Conservation (phyloP, 441 rosid species). For the Aleurites moluccanus region DNA sequence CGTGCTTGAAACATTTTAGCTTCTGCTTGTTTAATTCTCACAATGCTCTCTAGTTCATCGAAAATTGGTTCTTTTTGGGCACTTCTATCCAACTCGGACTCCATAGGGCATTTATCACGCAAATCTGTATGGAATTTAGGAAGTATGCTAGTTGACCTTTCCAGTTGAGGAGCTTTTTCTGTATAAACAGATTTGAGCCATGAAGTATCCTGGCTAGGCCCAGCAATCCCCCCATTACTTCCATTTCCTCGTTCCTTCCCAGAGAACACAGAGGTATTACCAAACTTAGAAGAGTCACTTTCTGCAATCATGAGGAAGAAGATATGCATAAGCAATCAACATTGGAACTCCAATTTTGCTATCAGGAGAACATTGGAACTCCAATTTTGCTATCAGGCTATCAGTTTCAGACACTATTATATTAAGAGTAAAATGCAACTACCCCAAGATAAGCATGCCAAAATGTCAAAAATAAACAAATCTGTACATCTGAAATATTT, state of each 20-base stretch:
- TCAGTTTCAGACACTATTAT: neutral
- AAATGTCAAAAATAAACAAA: neutral
- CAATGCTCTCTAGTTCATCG: constrained; percentile 87
- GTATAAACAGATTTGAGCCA: constrained; percentile 61
- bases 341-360: too few relatives aligned
- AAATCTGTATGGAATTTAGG: constrained; percentile 51
- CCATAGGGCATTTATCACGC: constrained; percentile 47
- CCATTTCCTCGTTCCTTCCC: constrained; percentile 56
- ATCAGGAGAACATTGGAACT: too few relatives aligned
- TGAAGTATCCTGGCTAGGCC: constrained; percentile 52
- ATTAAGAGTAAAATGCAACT: neutral
- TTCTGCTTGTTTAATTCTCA: constrained; percentile 87
- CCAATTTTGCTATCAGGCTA: too few relatives aligned
- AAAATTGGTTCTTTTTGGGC: constrained; percentile 59
- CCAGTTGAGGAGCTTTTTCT: constrained; percentile 61
- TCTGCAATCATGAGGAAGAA: constrained; percentile 47
- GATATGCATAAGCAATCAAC: neutral
- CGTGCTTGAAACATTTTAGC: constrained; percentile 87
- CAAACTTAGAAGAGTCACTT: constrained; percentile 53
- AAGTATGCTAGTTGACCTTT: constrained; percentile 52
- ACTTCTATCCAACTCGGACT: constrained; percentile 45
- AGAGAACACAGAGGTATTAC: constrained; percentile 29
- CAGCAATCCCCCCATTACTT: constrained; percentile 43
- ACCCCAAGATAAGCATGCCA: neutral
- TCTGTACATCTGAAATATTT: neutral